These are phyloP conservation scores for Nannizzia gypsea DNA, from an alignment of 2,329 filamentous ascomycete genomes.

Conservation along the genomic window DNA sequence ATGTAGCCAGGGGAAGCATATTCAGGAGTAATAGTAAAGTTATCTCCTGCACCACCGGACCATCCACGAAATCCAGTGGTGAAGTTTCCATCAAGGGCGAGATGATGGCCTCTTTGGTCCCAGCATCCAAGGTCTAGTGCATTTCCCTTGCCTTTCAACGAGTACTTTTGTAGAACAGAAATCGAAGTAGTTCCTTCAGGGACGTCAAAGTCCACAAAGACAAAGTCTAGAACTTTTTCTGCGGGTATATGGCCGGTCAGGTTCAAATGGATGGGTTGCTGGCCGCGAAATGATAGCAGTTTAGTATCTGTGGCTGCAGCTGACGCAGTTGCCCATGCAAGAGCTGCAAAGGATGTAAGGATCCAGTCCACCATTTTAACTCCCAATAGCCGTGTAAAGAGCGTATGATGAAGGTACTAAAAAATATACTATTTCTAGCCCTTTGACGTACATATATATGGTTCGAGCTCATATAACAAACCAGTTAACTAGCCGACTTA, in stretches of 20 bases:
- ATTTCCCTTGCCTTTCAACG: constrained; percentile 13
- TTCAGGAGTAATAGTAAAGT: constrained; percentile 17
- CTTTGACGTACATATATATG: too few species aligned
- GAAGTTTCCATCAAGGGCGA: constrained; percentile 8
- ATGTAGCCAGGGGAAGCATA: constrained; percentile 18
- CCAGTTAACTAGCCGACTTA: too few species aligned
- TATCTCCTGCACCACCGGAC: constrained; percentile 15
- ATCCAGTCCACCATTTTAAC: not conserved
- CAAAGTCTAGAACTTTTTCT: constrained; percentile 16
- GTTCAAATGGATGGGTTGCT: constrained; percentile 9
- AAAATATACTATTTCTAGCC: too few species aligned
- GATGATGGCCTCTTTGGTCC: constrained; percentile 14
- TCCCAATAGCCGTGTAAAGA: too few species aligned
- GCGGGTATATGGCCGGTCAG: constrained; percentile 16
- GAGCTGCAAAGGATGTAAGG: not conserved
- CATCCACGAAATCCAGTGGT: constrained; percentile 14
- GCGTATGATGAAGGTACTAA: too few species aligned
- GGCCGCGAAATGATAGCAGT: not conserved
- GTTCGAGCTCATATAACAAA: too few species aligned
- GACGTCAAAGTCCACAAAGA: constrained; percentile 17
- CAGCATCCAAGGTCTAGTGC: constrained; percentile 17
- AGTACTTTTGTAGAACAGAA: constrained; percentile 16
- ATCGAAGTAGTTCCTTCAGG: constrained; percentile 14
- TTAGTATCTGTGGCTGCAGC: not conserved
- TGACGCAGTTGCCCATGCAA: not conserved